Conservation (phyloP, 345 rosid genomes). For the Sisymbrium altissimum region DNA sequence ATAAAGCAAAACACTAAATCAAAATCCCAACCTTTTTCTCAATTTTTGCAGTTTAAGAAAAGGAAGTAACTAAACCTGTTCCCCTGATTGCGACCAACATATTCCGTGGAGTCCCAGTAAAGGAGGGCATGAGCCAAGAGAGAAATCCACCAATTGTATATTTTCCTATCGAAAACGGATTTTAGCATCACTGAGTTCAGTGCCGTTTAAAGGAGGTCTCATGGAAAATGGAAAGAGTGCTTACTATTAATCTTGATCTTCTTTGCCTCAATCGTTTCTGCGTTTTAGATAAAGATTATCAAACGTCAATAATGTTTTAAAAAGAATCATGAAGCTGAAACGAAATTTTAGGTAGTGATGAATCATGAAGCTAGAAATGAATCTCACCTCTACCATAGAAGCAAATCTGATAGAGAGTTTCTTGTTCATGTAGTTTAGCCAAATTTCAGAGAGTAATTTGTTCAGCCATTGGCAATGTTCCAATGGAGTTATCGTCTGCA, state of each 20-base stretch:
- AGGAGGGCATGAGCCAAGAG: constrained; percentile 79
- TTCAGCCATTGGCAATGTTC: constrained; percentile 97
- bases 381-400: constrained; percentile 74
- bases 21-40: not conserved
- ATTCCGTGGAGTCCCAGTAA: constrained; percentile 76
- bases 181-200: constrained; percentile 14
- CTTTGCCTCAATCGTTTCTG: constrained; percentile 84
- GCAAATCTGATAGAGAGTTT: constrained; percentile 69
- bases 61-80: constrained; percentile 57
- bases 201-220: not conserved
- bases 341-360: not conserved
- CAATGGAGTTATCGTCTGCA: constrained; percentile 79
- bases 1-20: not conserved
- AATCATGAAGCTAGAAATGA: not conserved
- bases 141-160: constrained; percentile 76
- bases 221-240: constrained; percentile 25
- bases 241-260: constrained; percentile 76
- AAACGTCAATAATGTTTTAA: not conserved
- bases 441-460: constrained; percentile 76
- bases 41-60: not conserved
- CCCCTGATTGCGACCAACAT: constrained; percentile 75
- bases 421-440: constrained; percentile 67
- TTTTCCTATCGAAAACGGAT: constrained; percentile 52
- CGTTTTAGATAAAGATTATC: constrained; percentile 19
- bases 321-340: not conserved